Evolutionary conservation across 805 yeast genomes (phyloP), one percentile per base, ranked within the genome.

Genomic region (Citeromyces nyonsensis): DNA sequence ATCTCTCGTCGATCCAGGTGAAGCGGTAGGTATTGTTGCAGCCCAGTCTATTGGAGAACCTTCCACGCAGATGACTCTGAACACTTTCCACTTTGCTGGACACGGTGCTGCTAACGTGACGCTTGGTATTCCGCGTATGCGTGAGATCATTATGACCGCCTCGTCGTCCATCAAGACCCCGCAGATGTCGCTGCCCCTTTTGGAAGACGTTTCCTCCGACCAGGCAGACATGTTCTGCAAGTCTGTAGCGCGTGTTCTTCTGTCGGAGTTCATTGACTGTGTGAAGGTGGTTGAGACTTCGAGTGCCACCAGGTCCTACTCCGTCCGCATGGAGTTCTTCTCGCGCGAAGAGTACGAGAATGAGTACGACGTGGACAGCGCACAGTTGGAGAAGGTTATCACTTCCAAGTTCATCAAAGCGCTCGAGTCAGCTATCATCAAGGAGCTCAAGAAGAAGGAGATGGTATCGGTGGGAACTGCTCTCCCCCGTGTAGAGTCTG

Each of bases 51-150:
- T 91, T 54, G 99, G 99, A 59, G 99, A 91, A 59, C 99, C 99
- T 33, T 84, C 96, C 4, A 91, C 99, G 3, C 99, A 91, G 63
- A 91, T 91, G 99, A 91, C 99, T 11, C 70, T 80, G 49, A 80
- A 80, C 52, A 80, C 93, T 37, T 88, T 88, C 83, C 98, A 91
- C 65, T 91, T 91, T 51, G 99, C 99, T 46, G 99, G 99, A 55
- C 98, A 93, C 62, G 99, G 99, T 73, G 99, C 98, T 36, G 98
- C 98, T 30, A 91, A 91, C 59, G 99, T 91, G 41, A 91, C 99
- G 1, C 68, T 91, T 48, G 99, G 99, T 80, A 91, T 91, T 52
- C 99, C 99, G 28, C 95, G 99, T 73, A 76, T 91, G 83, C 80
- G 99, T 73, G 99, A 91, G 69, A 91, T 91, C 56, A 85, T 91